phyloP scores from a whole-genome alignment of 257 asterid species.

The Przewalskia tangutica region DNA sequence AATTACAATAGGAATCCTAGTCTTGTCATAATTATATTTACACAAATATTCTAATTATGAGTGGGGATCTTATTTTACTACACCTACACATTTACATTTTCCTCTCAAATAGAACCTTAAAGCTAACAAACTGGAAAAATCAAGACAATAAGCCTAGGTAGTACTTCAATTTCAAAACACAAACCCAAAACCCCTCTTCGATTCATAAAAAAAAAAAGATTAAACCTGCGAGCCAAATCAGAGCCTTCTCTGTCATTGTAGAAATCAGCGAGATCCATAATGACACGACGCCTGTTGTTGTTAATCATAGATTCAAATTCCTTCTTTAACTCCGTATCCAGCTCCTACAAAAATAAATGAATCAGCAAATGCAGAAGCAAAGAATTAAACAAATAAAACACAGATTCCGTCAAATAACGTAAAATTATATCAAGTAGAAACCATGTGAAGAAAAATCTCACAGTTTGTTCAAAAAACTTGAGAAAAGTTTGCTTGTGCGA shows the following conservation, averaged over 20 bases:
- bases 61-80: too few species aligned
- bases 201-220: not conserved
- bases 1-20: too few species aligned
- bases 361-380: not conserved
- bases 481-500: conserved; percentile 76
- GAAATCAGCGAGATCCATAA: conserved; percentile 69
- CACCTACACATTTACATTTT: too few species aligned
- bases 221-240: conserved; percentile 78
- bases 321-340: conserved; percentile 43
- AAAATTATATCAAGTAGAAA: not conserved
- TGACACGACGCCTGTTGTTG: conserved; percentile 66
- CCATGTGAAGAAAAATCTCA: conserved; percentile 13
- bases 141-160: not conserved
- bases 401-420: not conserved
- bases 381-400: not conserved
- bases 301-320: conserved; percentile 51
- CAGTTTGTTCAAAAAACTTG: conserved; percentile 83
- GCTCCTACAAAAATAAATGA: conserved; percentile 33
- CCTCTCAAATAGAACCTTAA: not conserved
- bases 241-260: conserved; percentile 73
- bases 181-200: not conserved
- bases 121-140: not conserved
- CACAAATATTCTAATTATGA: too few species aligned
- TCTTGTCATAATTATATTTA: too few species aligned
- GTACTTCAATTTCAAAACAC: not conserved